Evolutionary conservation across 805 yeast genomes (phyloP).

Genomic region (Saccharomycopsis fibuligera): DNA sequence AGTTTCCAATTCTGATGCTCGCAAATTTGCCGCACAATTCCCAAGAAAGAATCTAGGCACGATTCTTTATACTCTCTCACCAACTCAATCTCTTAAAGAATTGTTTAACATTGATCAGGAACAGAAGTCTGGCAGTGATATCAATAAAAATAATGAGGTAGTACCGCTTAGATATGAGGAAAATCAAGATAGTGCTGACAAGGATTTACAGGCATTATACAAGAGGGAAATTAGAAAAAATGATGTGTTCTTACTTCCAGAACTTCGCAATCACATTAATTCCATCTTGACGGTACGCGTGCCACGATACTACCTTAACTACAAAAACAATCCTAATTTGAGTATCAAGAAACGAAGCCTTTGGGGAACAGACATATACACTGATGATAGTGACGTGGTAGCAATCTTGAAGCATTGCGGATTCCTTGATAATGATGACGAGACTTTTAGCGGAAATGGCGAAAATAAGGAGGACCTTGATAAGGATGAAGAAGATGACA

Average conservation of each 20-base stretch:
- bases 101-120: background rate
- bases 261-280: conserved; percentile 36
- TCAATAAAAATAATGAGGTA: background rate
- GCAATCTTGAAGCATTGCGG: conserved; percentile 74
- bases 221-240: conserved; percentile 18
- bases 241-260: conserved; percentile 26
- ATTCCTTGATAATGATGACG: conserved; percentile 36
- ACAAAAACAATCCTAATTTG: conserved; percentile 14
- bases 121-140: too few species aligned
- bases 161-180: background rate
- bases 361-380: conserved; percentile 92
- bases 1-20: conserved; percentile 36
- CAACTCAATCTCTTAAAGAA: conserved; percentile 7
- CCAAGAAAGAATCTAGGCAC: conserved; percentile 46
- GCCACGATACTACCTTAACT: conserved; percentile 25
- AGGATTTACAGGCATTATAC: background rate
- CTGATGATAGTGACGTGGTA: conserved; percentile 87
- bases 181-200: too few species aligned
- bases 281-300: conserved; percentile 29
- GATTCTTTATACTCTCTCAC: conserved; percentile 37
- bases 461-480: conserved; percentile 26
- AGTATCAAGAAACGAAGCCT: conserved; percentile 25
- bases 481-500: background rate
- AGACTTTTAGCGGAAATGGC: background rate
- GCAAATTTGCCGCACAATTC: conserved; percentile 35